phyloP scores from a whole-genome alignment of 768 basidiomycete genomes.

The Trametes meyenii region DNA sequence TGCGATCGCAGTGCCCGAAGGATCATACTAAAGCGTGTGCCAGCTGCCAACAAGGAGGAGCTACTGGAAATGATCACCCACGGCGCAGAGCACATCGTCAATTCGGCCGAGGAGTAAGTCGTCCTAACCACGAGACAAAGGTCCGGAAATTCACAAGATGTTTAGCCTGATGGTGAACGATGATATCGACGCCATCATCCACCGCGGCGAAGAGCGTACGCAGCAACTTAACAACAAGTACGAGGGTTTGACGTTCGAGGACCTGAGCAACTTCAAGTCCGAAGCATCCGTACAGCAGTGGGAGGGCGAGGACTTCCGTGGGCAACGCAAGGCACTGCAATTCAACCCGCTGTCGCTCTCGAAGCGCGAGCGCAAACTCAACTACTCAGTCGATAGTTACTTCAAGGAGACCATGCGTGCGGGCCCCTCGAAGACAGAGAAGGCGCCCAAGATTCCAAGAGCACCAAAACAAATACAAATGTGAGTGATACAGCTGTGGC shows the following conservation, averaged over 20 bases:
- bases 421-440: slow-evolving; percentile 77
- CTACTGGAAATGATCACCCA: slow-evolving; percentile 98
- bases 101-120: slow-evolving; percentile 68
- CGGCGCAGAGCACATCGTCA: slow-evolving; percentile 97
- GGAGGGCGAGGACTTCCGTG: slow-evolving; percentile 93
- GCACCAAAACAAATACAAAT: slow-evolving; percentile 87
- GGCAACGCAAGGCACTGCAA: slow-evolving; percentile 66
- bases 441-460: slow-evolving; percentile 79
- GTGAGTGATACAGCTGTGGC: slow-evolving; percentile 44
- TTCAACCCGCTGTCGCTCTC: slow-evolving; percentile 84
- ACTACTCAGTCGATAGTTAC: slow-evolving; percentile 94
- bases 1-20: too few species aligned
- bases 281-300: slow-evolving; percentile 90
- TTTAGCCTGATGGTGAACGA: slow-evolving; percentile 74
- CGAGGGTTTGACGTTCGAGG: slow-evolving; percentile 90
- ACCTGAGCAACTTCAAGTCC: slow-evolving; percentile 95
- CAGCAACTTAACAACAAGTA: slow-evolving; percentile 89
- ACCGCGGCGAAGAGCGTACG: slow-evolving; percentile 88
- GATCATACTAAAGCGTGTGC: not conserved
- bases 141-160: not conserved
- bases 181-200: slow-evolving; percentile 94
- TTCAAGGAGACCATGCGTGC: slow-evolving; percentile 90
- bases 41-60: slow-evolving; percentile 93
- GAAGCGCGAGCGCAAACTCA: slow-evolving; percentile 91
- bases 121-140: not conserved